Conservation (phyloP, 129 eudicot species). For the Lactuca sativa region DNA sequence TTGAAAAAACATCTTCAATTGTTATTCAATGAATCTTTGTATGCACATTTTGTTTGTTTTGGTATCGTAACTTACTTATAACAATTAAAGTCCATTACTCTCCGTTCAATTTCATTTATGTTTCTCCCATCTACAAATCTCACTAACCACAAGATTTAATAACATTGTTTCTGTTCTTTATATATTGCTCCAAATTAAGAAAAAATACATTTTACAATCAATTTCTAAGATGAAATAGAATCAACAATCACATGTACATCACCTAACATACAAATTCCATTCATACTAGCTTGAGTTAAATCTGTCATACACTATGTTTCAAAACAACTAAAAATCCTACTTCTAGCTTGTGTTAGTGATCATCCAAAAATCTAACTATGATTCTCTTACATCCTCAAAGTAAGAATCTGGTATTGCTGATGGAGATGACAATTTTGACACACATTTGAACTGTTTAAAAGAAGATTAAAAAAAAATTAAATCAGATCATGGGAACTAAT, state of each 20-base stretch:
- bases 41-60: too few species aligned
- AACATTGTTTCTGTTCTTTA: background rate
- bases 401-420: conserved; percentile 47
- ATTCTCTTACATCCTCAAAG: conserved; percentile 42
- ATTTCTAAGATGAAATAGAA: background rate
- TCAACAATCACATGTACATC: conserved; percentile 8
- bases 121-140: too few species aligned
- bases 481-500: conserved; percentile 7
- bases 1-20: too few species aligned
- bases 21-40: too few species aligned
- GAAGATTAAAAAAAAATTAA: conserved; percentile 1
- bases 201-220: background rate
- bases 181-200: background rate
- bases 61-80: too few species aligned
- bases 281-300: background rate
- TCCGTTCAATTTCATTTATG: too few species aligned
- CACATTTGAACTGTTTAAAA: conserved; percentile 63
- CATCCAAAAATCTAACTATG: background rate
- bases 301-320: conserved; percentile 3
- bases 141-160: too few species aligned
- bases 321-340: conserved; percentile 19
- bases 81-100: too few species aligned
- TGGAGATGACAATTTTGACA: conserved; percentile 51
- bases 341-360: conserved; percentile 15
- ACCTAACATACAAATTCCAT: background rate